Base-by-base conservation (phyloP, 495 filamentous ascomycete species). In the Talaromyces wortmannii region DNA sequence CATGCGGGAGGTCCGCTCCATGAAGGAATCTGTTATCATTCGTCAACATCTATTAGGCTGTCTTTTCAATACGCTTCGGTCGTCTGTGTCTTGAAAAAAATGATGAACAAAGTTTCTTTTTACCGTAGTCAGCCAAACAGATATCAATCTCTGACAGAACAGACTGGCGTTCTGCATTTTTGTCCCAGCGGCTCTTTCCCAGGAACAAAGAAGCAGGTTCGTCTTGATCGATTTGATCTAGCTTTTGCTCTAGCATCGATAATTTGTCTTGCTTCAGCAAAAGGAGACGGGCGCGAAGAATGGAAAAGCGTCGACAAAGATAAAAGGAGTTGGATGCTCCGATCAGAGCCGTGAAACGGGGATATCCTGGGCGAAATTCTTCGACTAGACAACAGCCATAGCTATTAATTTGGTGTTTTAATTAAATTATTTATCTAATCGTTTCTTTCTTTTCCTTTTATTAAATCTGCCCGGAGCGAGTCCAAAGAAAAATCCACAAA, bases 311-410 rank as follows among this genome's bases (percentile, higher is more conserved):
- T 6, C 68, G 61, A 53, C 51, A 69, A 36, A 68, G 8, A 23
- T 54, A 55, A 29, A 57, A 71, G 12, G 56, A 47, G 30, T 56
- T 47, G 48, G 69, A 49, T 0, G 65, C 45, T 1, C 52, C 40
- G 7, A 71, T 31, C 5, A 68, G 61, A 7, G 63, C 63, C 11
- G 63, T 49, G 52, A 62, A 64, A 7, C 57, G 60, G 29, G 69
- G 69, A 59, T 70, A 72, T 12, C 67, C 69, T 3, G 55, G 16
- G 15, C 42, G 43, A 57, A 53, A 72, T 16, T 65, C 61, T 36
- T 70, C 67, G 32, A 69, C 69, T 72, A 54, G 51, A 36, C 33
- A 36, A 36, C 33, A 36, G 33, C 33, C 33, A 36, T 6, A 36
- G 33, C 33, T 36, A 36, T 36, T 36, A 36, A 36, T 36, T 36